Percentiles rank a stretch among this genome's conserved stretches.
Evolutionary conservation across 2,329 filamentous ascomycete genomes (phyloP).

Genomic region (Fusarium sp.): DNA sequence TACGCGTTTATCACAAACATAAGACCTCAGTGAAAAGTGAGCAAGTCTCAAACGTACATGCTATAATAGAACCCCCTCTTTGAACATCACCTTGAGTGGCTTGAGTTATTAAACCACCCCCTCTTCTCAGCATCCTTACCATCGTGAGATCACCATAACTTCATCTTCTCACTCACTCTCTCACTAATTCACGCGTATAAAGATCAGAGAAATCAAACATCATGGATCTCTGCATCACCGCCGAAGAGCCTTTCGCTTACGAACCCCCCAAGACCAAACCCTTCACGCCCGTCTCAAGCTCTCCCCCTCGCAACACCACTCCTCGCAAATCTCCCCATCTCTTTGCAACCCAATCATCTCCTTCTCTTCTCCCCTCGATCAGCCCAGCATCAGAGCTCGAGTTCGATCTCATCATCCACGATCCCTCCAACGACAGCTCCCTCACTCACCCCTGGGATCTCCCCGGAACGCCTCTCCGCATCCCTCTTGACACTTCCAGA

Average conservation of each 20-base stretch:
- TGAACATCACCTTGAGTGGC: not conserved
- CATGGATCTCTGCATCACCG: constrained; percentile 51
- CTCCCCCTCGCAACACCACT: constrained; percentile 15
- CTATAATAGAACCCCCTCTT: not conserved
- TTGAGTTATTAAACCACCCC: not conserved
- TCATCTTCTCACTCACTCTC: not conserved
- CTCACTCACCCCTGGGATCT: constrained; percentile 49
- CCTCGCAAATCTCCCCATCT: constrained; percentile 18
- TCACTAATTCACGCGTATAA: not conserved
- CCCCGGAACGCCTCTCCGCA: constrained; percentile 31
- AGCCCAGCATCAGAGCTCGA: constrained; percentile 30
- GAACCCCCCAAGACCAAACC: constrained; percentile 39
- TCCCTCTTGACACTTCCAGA: constrained; percentile 42
- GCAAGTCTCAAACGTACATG: not conserved
- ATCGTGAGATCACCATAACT: not conserved
- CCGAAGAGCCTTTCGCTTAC: constrained; percentile 46
- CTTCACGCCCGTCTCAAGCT: constrained; percentile 32
- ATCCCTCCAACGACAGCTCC: constrained; percentile 43
- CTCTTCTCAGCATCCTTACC: constrained; percentile 3
- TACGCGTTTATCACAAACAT: constrained; percentile 3
- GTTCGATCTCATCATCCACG: constrained; percentile 47
- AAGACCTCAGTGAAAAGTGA: not conserved
- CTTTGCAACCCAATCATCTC: constrained; percentile 2
- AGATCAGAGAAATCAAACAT: not conserved
- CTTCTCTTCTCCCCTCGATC: not conserved